These are phyloP conservation scores for Populus euphratica DNA, from an alignment of 345 rosid species.

Conservation along the genomic window DNA sequence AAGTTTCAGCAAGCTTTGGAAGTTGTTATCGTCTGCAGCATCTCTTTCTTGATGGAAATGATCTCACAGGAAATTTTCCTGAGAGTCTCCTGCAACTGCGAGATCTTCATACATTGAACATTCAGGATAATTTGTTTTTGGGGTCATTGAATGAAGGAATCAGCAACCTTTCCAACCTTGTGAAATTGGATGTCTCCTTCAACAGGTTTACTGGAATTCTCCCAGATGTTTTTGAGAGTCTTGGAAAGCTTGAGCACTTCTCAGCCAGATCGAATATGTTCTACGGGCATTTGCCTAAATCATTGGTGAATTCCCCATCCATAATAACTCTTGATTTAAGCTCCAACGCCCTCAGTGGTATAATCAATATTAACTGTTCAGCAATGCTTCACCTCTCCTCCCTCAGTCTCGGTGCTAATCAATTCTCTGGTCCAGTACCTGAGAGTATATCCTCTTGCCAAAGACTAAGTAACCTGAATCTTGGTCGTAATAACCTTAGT, in stretches of 20 bases:
- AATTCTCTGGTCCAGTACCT: constrained; percentile 20
- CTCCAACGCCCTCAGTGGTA: constrained; percentile 25
- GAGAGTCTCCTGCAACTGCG: constrained; percentile 19
- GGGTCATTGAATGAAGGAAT: constrained; percentile 18
- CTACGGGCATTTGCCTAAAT: constrained; percentile 27
- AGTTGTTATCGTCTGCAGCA: constrained; percentile 28
- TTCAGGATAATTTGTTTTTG: constrained; percentile 24
- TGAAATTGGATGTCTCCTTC: constrained; percentile 26
- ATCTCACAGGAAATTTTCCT: constrained; percentile 24
- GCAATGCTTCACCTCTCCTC: constrained; percentile 20
- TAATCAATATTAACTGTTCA: constrained; percentile 29
- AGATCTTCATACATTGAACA: constrained; percentile 17
- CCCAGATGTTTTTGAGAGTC: constrained; percentile 31
- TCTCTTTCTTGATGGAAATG: constrained; percentile 25
- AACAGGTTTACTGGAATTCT: constrained; percentile 27
- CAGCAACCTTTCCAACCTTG: constrained; percentile 25
- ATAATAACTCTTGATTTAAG: constrained; percentile 15
- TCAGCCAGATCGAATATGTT: constrained; percentile 20
- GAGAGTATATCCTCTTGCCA: constrained; percentile 21
- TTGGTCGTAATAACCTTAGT: constrained; percentile 7
- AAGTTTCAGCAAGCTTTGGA: constrained; percentile 14
- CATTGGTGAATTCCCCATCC: constrained; percentile 32
- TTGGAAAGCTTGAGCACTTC: constrained; percentile 26
- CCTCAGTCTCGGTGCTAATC: constrained; percentile 21
- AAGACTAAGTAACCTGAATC: constrained; percentile 9